A percentile compares a stretch with the other conserved stretches of the same genome.
Conservation (phyloP, 2,329 filamentous ascomycete species). For the Trichoderma sp. region DNA sequence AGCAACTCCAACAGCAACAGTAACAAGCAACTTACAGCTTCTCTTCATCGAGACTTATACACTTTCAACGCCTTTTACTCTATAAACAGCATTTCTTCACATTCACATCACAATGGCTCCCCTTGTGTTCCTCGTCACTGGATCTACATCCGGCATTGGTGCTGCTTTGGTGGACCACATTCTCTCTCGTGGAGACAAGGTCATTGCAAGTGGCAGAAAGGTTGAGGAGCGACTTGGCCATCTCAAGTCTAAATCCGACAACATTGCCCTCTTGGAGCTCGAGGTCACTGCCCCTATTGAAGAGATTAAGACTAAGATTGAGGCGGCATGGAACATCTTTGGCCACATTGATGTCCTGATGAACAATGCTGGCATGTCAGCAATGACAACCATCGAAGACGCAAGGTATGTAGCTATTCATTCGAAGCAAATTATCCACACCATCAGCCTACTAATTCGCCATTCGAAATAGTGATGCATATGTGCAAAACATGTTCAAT, state of each 20-base stretch:
- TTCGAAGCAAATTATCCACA: accelerated
- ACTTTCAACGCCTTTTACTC: neutral
- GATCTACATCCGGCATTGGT: slow-evolving; percentile 37
- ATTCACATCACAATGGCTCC: slow-evolving; percentile 28
- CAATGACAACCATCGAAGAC: slow-evolving; percentile 34
- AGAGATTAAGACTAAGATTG: slow-evolving; percentile 27
- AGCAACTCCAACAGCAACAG: neutral
- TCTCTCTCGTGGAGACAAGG: slow-evolving; percentile 33
- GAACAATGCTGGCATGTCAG: slow-evolving; percentile 38
- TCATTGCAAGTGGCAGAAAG: slow-evolving; percentile 35
- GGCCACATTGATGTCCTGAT: slow-evolving; percentile 37
- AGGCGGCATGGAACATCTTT: slow-evolving; percentile 34
- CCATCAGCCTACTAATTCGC: neutral
- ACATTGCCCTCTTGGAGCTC: slow-evolving; percentile 33
- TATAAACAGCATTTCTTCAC: neutral
- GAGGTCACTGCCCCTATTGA: slow-evolving; percentile 31
- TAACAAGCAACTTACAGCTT: neutral
- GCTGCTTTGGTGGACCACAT: slow-evolving; percentile 30
- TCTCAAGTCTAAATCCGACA: slow-evolving; percentile 28
- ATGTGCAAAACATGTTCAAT: slow-evolving; percentile 31
- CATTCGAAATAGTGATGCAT: slow-evolving; percentile 27
- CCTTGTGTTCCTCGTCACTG: slow-evolving; percentile 38
- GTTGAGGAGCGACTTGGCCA: slow-evolving; percentile 30
- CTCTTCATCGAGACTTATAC: neutral
- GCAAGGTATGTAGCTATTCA: slow-evolving; percentile 30